Conservation (phyloP, 2,329 filamentous ascomycete genomes). For the Trichoderma koningiopsis region DNA sequence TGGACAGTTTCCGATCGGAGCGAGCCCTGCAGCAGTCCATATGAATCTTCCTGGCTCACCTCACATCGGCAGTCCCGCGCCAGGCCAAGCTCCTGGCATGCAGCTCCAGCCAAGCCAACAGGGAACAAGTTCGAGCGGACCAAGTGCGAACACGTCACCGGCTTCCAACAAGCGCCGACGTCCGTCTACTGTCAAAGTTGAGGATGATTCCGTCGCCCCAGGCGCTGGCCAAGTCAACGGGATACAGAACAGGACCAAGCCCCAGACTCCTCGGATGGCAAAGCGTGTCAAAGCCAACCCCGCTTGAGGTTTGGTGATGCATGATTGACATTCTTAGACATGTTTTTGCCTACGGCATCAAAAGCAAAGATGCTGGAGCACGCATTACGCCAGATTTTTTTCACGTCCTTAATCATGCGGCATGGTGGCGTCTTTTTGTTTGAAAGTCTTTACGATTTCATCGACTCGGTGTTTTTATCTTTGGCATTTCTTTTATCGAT, state of each 20-base stretch:
- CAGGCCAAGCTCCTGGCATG: slow-evolving; percentile 65
- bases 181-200: slow-evolving; percentile 59
- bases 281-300: slow-evolving; percentile 56
- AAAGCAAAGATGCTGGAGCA: not conserved
- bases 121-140: slow-evolving; percentile 65
- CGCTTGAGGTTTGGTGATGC: slow-evolving; percentile 31
- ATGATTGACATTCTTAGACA: not conserved
- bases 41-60: slow-evolving; percentile 65
- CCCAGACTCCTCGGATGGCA: slow-evolving; percentile 58
- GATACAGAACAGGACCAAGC: slow-evolving; percentile 53
- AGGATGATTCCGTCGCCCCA: slow-evolving; percentile 57
- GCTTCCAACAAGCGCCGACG: slow-evolving; percentile 61
- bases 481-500: slow-evolving; percentile 29
- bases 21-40: slow-evolving; percentile 62
- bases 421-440: slow-evolving; percentile 41
- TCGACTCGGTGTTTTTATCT: slow-evolving; percentile 25
- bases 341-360: not conserved
- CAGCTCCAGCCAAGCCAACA: slow-evolving; percentile 69
- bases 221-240: slow-evolving; percentile 54
- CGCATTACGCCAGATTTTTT: slow-evolving; percentile 32
- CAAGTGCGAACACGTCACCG: slow-evolving; percentile 68
- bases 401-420: slow-evolving; percentile 37
- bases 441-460: slow-evolving; percentile 32
- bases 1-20: slow-evolving; percentile 59
- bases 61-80: slow-evolving; percentile 61